Percentiles rank a stretch among this genome's conserved stretches.
Evolutionary conservation across 2,329 filamentous ascomycete species (phyloP).

Genomic region (Raffaelea albimanens): DNA sequence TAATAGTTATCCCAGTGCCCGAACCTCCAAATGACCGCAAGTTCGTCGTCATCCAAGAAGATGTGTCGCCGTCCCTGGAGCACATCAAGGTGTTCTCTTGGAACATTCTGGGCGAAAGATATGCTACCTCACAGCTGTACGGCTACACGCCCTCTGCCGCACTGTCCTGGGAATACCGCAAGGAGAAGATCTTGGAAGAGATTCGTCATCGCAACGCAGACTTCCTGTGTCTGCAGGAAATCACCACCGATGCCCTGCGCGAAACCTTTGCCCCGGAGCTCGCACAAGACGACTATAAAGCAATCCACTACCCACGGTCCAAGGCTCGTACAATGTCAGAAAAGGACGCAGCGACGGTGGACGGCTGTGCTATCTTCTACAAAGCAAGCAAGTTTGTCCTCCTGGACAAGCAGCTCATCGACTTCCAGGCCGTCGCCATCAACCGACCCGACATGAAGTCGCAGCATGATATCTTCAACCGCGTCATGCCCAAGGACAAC

Average conservation of each 20-base stretch:
- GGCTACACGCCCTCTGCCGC: constrained; percentile 81
- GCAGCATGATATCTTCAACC: constrained; percentile 95
- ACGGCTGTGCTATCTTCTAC: constrained; percentile 95
- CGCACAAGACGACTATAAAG: constrained; percentile 82
- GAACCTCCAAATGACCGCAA: constrained; percentile 67
- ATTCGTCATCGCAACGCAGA: constrained; percentile 73
- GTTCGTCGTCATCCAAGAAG: constrained; percentile 68
- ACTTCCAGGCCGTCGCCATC: constrained; percentile 86
- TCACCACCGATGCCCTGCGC: constrained; percentile 85
- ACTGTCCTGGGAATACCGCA: constrained; percentile 79
- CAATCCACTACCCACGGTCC: constrained; percentile 84
- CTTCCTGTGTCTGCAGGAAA: constrained; percentile 87
- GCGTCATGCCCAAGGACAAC: constrained; percentile 96
- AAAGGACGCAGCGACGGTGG: constrained; percentile 79
- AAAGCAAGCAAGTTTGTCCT: constrained; percentile 78
- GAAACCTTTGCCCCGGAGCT: constrained; percentile 84
- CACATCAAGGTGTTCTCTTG: constrained; percentile 81
- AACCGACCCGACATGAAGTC: constrained; percentile 95
- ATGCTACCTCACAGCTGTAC: constrained; percentile 75
- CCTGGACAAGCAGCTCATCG: constrained; percentile 87
- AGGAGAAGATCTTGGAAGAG: constrained; percentile 73
- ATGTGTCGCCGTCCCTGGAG: constrained; percentile 49
- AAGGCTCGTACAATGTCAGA: constrained; percentile 87
- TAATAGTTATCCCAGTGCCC: constrained; percentile 62
- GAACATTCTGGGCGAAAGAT: constrained; percentile 93